These are phyloP conservation scores for Eimeria acervulina DNA, from an alignment of 169 alveolate genomes.

Conservation along the genomic window DNA sequence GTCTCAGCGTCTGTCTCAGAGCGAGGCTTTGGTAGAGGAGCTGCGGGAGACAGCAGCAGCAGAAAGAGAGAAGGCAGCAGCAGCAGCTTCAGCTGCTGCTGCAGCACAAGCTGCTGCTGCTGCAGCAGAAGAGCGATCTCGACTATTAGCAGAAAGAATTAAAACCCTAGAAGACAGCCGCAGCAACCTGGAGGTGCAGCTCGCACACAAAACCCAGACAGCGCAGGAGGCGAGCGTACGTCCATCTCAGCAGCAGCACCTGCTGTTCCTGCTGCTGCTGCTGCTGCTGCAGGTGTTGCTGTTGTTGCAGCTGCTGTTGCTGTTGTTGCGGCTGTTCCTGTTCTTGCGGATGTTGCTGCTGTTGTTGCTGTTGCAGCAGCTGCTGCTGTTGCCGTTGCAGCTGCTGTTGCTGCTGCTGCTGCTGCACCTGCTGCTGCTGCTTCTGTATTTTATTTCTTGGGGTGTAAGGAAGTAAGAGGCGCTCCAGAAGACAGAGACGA, in stretches of 20 bases:
- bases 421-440: too few species aligned
- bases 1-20: neutral
- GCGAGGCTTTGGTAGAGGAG: neutral
- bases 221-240: constrained; percentile 46
- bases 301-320: neutral
- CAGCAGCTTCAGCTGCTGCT: neutral
- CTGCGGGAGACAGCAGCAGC: constrained; percentile 24
- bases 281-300: neutral
- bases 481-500: too few species aligned
- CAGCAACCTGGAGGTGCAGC: neutral
- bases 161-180: neutral
- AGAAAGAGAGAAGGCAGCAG: neutral
- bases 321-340: too few species aligned
- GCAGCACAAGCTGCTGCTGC: neutral
- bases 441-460: too few species aligned
- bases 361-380: too few species aligned
- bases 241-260: constrained; percentile 4
- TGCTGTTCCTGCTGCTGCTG: neutral
- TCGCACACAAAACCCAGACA: neutral
- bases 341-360: too few species aligned
- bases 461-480: too few species aligned
- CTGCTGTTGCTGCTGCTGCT: too few species aligned
- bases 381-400: too few species aligned
- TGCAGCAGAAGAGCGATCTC: neutral
- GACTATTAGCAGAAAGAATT: neutral